These are phyloP conservation scores for Kwoniella pini DNA, from an alignment of 768 basidiomycete genomes.

Conservation along the genomic window DNA sequence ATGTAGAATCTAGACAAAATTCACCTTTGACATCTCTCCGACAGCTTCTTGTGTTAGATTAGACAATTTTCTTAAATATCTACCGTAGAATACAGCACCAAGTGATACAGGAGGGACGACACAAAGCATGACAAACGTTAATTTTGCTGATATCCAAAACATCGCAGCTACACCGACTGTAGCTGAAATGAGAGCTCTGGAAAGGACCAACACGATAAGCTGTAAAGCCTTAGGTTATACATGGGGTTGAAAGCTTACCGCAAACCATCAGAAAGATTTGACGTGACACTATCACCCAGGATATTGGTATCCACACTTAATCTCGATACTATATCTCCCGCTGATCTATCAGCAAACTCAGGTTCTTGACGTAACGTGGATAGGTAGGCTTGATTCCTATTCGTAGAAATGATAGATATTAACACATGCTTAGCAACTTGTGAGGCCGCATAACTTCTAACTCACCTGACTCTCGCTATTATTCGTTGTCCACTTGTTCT, in stretches of 20 bases:
- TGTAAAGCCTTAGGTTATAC: no score
- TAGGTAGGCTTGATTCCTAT: constrained; percentile 72
- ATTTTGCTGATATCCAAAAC: constrained; percentile 76
- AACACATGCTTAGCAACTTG: background rate
- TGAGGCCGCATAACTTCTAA: background rate
- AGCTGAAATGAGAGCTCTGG: constrained; percentile 82
- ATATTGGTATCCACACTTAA: constrained; percentile 88
- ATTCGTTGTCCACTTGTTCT: constrained; percentile 87
- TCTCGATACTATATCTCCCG: constrained; percentile 89
- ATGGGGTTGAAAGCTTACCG: constrained; percentile 48
- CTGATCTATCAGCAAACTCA: constrained; percentile 86
- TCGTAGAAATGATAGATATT: background rate
- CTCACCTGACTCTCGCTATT: constrained; percentile 64
- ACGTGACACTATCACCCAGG: constrained; percentile 68
- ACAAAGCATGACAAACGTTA: constrained; percentile 88
- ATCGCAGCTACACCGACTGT: constrained; percentile 95
- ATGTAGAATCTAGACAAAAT: constrained; percentile 10
- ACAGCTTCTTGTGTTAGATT: constrained; percentile 91
- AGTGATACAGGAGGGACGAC: constrained; percentile 71
- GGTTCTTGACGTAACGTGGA: constrained; percentile 87
- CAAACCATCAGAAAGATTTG: constrained; percentile 59
- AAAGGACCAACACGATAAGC: background rate
- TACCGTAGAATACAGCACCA: constrained; percentile 72
- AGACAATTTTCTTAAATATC: constrained; percentile 87
- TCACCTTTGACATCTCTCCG: constrained; percentile 84